Evolutionary conservation across 352 stramenopile genomes (phyloP).

Genomic region (Stramenopiles sp.): DNA sequence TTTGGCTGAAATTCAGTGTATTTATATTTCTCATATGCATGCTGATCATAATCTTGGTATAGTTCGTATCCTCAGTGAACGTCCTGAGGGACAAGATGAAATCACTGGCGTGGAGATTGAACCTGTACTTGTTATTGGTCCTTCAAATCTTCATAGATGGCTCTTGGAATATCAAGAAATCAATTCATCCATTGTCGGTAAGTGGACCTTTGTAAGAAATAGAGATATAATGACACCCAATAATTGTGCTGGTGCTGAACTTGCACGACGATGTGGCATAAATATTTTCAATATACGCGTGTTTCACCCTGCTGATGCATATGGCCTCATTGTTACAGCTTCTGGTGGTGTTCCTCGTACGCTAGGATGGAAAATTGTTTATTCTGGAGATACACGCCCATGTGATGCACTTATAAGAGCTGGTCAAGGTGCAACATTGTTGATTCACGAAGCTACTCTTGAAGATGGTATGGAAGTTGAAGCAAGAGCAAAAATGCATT

Average conservation of each 20-base stretch:
- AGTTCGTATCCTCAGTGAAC: slow-evolving; percentile 39
- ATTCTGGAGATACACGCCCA: slow-evolving; percentile 13
- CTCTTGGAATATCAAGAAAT: not conserved
- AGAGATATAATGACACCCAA: slow-evolving; percentile 1
- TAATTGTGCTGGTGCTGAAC: not conserved
- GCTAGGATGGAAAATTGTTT: slow-evolving; percentile 24
- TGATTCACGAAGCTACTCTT: slow-evolving; percentile 92
- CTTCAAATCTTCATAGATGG: not conserved
- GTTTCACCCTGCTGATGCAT: slow-evolving; percentile 52
- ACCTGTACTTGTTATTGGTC: not conserved
- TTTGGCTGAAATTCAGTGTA: slow-evolving; percentile 33
- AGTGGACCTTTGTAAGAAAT: slow-evolving; percentile 6
- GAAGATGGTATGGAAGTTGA: slow-evolving; percentile 59
- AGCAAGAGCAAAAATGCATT: slow-evolving; percentile 65
- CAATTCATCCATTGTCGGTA: not conserved
- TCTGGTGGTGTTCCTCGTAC: slow-evolving; percentile 37
- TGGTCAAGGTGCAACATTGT: slow-evolving; percentile 22
- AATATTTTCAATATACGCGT: too few species aligned
- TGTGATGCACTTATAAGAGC: slow-evolving; percentile 13
- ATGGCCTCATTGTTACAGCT: slow-evolving; percentile 30
- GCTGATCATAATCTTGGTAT: slow-evolving; percentile 82
- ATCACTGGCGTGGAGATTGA: not conserved
- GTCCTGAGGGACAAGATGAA: slow-evolving; percentile 15
- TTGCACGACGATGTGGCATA: not conserved
- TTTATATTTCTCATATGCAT: slow-evolving; percentile 89